Base-by-base conservation (phyloP, 2,329 filamentous ascomycete genomes). In the Xylaria sp. region DNA sequence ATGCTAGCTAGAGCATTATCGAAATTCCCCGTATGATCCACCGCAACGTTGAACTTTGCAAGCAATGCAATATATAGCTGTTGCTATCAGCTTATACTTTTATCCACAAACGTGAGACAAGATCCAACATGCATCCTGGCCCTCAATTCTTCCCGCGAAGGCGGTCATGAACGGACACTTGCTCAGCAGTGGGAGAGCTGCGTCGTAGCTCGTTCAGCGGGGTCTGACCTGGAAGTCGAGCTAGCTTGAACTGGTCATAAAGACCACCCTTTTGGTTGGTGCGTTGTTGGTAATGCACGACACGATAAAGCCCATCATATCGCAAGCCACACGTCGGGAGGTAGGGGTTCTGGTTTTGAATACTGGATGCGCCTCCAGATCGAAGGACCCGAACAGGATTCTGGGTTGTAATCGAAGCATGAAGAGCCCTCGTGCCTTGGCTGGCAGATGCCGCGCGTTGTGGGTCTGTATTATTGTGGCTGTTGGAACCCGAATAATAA, bases 241-340 rank as follows among this genome's bases (percentile, higher is more conserved):
- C 48, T 2, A 77, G 69, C 40, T 66, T 59, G 49, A 77, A 77
- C 31, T 75, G 75, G n/a, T 76, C 74, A 23, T 77, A 77, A 3
- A 74, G 70, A 36, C 75, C 76, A 70, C 75, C 74, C 15, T 72
- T 73, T 11, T 11, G 51, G 38, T 78, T 78, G 1, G 9, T 68
- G 4, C 66, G 59, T 17, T 65, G 56, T 20, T 58, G 66, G 4
- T 46, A 36, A 7, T 28, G 17, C 4, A 54, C 56, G 10, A 77
- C 72, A 11, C 63, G 67, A 59, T 78, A 78, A 0, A 78, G 63
- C 2, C 77, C 77, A 36, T 78, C 76, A 33, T 77, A 78, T 9
- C 76, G 72, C 9, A 77, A 40, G 7, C 77, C 77, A 23, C 71
- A 74, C 0, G 63, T 60, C 3, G 74, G 73, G 2, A 74, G 68